Evolutionary conservation across 2,329 filamentous ascomycete species (phyloP).

Genomic region (Ceratocystis smalleyi): DNA sequence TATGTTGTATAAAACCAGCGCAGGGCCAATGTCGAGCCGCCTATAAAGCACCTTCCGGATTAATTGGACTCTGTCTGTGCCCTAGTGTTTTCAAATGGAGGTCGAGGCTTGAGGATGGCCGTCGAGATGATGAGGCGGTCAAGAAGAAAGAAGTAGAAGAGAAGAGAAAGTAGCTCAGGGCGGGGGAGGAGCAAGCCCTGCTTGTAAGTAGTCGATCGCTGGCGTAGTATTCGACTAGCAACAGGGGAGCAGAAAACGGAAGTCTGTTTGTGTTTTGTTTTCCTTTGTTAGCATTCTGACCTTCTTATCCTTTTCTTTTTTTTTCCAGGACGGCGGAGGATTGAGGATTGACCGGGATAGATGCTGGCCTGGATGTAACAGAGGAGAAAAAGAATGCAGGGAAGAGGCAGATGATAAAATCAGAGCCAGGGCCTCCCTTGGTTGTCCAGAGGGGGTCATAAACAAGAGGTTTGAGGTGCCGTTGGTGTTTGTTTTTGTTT

Average conservation of each 20-base stretch:
- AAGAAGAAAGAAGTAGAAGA: not conserved
- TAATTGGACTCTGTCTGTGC: not conserved
- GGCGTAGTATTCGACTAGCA: not conserved
- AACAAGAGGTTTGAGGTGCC: not conserved
- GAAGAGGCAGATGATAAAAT: not conserved
- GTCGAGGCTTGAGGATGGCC: not conserved
- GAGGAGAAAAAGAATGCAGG: not conserved
- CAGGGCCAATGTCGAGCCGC: not conserved
- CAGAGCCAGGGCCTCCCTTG: not conserved
- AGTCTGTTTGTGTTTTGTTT: slow-evolving; percentile 7
- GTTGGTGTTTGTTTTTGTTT: not conserved
- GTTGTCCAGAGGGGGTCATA: not conserved
- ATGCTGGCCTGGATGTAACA: not conserved
- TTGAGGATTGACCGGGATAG: slow-evolving; percentile 3
- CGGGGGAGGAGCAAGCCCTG: not conserved
- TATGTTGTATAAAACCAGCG: not conserved
- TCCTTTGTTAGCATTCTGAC: not conserved
- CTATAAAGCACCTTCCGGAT: not conserved
- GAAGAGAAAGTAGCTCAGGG: not conserved
- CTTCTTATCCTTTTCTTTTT: not conserved
- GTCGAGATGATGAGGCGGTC: not conserved
- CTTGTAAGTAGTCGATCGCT: slow-evolving; percentile 1
- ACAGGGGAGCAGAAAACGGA: not conserved
- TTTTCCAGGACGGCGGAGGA: not conserved
- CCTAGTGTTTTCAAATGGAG: not conserved